phyloP scores from a whole-genome alignment of 495 filamentous ascomycete genomes.

The Monascus purpureus region DNA sequence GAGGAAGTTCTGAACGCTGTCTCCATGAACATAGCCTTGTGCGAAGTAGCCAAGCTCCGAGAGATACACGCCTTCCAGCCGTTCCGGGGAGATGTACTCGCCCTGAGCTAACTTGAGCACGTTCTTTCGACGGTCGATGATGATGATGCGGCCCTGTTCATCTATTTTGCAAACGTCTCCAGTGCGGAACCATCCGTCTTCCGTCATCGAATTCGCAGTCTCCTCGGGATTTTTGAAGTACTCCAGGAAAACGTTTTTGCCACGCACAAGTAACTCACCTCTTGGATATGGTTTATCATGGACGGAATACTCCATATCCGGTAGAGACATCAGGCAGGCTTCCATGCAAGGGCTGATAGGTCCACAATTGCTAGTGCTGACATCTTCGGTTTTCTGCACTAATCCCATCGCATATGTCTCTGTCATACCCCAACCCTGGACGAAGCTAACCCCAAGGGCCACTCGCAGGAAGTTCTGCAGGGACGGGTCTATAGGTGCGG shows the following conservation, averaged over 20 bases:
- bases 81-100: constrained; percentile 95
- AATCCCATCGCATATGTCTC: constrained; percentile 79
- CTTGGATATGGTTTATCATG: constrained; percentile 89
- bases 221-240: constrained; percentile 85
- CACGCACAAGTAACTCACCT: constrained; percentile 78
- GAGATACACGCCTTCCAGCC: constrained; percentile 87
- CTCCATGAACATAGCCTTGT: constrained; percentile 83
- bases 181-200: constrained; percentile 94
- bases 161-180: constrained; percentile 84
- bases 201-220: constrained; percentile 65
- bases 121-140: constrained; percentile 96
- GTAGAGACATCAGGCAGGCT: constrained; percentile 69
- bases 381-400: constrained; percentile 54
- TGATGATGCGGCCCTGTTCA: constrained; percentile 70
- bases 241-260: constrained; percentile 60
- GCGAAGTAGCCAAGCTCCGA: constrained; percentile 62
- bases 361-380: constrained; percentile 71
- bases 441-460: constrained; percentile 62
- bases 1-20: constrained; percentile 67
- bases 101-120: constrained; percentile 95
- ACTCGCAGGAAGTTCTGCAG: constrained; percentile 82
- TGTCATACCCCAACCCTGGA: constrained; percentile 88
- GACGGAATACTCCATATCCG: constrained; percentile 87
- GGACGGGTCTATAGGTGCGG: constrained; percentile 76
- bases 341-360: constrained; percentile 52